These are phyloP conservation scores for Elongisporangium prolatum DNA, from an alignment of 352 stramenopile genomes.

Conservation along the genomic window DNA sequence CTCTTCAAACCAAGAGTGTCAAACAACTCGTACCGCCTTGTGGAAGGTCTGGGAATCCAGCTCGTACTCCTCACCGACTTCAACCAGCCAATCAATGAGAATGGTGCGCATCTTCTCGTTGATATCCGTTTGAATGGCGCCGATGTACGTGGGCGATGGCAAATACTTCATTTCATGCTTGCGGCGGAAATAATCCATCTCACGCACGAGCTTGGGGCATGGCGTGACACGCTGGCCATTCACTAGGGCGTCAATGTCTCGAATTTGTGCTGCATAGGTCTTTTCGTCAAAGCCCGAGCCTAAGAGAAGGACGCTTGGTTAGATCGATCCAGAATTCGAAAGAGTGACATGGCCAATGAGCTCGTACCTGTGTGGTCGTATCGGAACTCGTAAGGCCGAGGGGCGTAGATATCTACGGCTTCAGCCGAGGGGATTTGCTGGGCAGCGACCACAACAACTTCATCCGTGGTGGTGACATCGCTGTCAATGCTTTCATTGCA, in stretches of 20 bases:
- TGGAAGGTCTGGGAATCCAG: slow-evolving; percentile 80
- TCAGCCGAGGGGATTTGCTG: not conserved
- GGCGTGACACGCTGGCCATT: slow-evolving; percentile 22
- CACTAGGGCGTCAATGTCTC: slow-evolving; percentile 50
- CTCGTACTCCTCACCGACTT: slow-evolving; percentile 84
- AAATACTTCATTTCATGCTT: slow-evolving; percentile 79
- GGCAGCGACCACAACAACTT: not conserved
- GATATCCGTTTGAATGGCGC: slow-evolving; percentile 93
- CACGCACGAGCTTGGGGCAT: slow-evolving; percentile 49
- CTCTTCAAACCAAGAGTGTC: slow-evolving; percentile 2
- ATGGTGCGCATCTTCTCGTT: slow-evolving; percentile 99
- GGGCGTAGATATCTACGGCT: slow-evolving; percentile 17
- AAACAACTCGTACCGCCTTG: slow-evolving; percentile 55
- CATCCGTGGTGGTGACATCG: slow-evolving; percentile 5
- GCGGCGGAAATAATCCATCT: slow-evolving; percentile 60
- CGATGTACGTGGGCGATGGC: slow-evolving; percentile 53
- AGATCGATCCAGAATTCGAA: not conserved
- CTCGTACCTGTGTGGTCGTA: slow-evolving; percentile 41
- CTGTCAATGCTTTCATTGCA: slow-evolving; percentile 18
- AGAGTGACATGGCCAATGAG: not conserved
- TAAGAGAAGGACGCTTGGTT: slow-evolving; percentile 3
- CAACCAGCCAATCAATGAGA: slow-evolving; percentile 99
- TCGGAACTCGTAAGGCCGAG: slow-evolving; percentile 48
- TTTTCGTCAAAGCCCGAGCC: slow-evolving; percentile 69
- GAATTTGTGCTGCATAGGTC: slow-evolving; percentile 42